Base-by-base conservation (phyloP, 345 rosid genomes). In the Dovyalis caffra region DNA sequence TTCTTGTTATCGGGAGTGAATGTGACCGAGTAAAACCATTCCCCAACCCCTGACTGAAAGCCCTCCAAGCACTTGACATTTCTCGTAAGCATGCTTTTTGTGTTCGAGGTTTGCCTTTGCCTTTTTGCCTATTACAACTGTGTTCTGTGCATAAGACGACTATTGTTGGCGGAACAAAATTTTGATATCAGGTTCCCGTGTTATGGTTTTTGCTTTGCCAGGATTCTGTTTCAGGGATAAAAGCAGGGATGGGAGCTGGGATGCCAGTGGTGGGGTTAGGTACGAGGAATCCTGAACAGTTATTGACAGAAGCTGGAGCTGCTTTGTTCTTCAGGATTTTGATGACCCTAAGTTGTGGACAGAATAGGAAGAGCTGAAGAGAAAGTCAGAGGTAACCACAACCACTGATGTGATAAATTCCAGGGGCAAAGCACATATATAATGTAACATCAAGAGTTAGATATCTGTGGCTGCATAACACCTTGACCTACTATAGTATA, bases 231-330 rank as follows among this genome's bases (percentile, higher is more conserved):
- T 93, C 98, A 0, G 98, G 99, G 69, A 93, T 93, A 15, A 90
- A 69, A 81, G 98, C 98, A 23, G 99, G 97, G 77, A 97, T 92
- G 71, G 97, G 92, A 15, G 97, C 98, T 14, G 98, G 92, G n/a
- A 81, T 93, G 89, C 97, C 97, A 0, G 98, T 91, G 60, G 70
- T 90, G 34, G 98, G 98, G 69, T 51, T 93, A 31, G 79, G 88
- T 6, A 93, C 95, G 2, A 81, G 97, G 76, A 96, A 90, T 70
- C 94, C 97, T 14, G 97, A 83, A 35, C 77, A 85, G 35, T 1
- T 81, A 18, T 83, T 93, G 53, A 71, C 83, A 88, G 79, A 87
- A 83, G 99, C 95, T 0, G 88, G 88, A 61, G 98, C 99, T 1
- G 75, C 94, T 38, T 90, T 77, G 90, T 96, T 33, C 75, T 96